Evolutionary conservation across 2,329 filamentous ascomycete genomes (phyloP).

Genomic region (Xylaria sp.): DNA sequence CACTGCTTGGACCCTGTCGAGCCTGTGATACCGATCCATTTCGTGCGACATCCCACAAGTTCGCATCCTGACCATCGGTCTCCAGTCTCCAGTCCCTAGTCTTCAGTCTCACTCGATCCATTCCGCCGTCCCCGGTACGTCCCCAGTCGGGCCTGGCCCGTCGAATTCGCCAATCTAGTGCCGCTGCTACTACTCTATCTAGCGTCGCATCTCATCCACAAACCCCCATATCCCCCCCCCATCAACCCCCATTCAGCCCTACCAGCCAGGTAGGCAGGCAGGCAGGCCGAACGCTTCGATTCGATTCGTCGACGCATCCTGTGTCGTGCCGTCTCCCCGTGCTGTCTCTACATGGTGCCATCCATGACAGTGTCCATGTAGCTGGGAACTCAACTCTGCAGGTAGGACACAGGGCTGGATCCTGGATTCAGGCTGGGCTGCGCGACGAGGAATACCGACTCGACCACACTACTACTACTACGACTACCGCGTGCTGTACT

Average conservation of each 20-base stretch:
- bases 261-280: conserved; percentile 4
- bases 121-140: neutral
- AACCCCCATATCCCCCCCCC: neutral
- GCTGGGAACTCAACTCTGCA: neutral
- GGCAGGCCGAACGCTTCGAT: neutral
- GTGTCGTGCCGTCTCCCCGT: too few species aligned
- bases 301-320: conserved; percentile 12
- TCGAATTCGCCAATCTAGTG: conserved; percentile 6
- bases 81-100: neutral
- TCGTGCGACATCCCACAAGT: conserved; percentile 23
- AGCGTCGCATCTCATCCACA: conserved; percentile 2
- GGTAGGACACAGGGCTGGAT: neutral
- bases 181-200: conserved; percentile 7
- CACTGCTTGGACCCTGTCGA: neutral
- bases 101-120: conserved; percentile 8
- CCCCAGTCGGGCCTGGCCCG: neutral
- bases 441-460: too few species aligned
- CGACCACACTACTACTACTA: too few species aligned
- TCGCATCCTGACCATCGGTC: conserved; percentile 6
- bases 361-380: neutral
- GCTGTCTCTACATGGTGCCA: neutral
- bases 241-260: conserved; percentile 22
- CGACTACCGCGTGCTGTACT: too few species aligned
- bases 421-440: too few species aligned
- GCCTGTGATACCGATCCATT: neutral